Base-by-base conservation (phyloP, 768 basidiomycete species). In the Lactifluus subvellereus region DNA sequence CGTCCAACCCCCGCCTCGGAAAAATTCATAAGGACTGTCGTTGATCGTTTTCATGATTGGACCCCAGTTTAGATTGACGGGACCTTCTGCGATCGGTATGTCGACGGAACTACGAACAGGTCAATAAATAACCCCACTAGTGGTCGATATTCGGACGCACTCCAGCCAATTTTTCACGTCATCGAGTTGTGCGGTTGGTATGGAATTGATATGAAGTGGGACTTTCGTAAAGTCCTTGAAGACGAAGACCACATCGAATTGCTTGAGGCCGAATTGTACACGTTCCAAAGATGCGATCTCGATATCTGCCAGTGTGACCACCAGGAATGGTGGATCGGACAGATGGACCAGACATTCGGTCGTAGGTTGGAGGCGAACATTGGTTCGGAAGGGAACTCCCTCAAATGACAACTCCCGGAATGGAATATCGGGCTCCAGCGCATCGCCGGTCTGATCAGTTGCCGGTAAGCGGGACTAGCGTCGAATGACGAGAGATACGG, bases 111-210 rank as follows among this genome's bases (percentile, higher is more conserved):
- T 98, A 66, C 13, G 59, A 22, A 43, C 9, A 20, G 3, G 47
- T 57, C 60, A 68, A 18, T 54, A 52, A 45, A 45, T 67, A 56
- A 56, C 40, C 14, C 18, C 43, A 27, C 33, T 57, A n/a, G 18
- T 40, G 6, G 50, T n/a, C 40, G 42, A 59, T 56, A 51, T 51
- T 30, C 57, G 7, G 13, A 78, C 92, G 67, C 72, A 98, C 94
- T 99, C 94, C 22, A 99, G 82, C 97, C 97, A 99, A 71, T 97
- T 95, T 77, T 98, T 98, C 66, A 99, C 95, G 68, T 95, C 94
- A 71, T 99, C 97, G 70, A 98, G 84, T 69, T 93, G 89, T 2
- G 84, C 77, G 60, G 84, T 90, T 27, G 91, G 94, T 67, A 99
- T 95, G 0, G 94, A 94, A 73, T 99, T 98, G 78, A 98, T 93